These are phyloP conservation scores for Boletus tylopilopsis DNA, from an alignment of 768 basidiomycete genomes.

Conservation along the genomic window DNA sequence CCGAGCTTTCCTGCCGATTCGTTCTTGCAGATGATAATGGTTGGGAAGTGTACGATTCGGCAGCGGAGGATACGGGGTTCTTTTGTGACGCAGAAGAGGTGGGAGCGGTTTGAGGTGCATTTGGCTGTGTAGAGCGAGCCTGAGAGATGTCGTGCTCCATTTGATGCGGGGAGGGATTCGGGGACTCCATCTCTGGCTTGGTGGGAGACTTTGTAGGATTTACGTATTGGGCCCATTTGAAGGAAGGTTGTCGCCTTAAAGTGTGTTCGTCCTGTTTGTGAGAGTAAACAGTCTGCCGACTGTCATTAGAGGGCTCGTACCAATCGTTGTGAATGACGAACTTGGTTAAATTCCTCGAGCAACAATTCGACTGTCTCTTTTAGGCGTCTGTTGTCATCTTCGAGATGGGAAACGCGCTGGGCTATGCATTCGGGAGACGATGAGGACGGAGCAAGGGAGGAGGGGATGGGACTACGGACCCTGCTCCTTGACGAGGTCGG, in stretches of 20 bases:
- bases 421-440: constrained; percentile 39
- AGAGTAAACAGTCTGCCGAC: constrained; percentile 3
- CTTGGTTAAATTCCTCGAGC: constrained; percentile 57
- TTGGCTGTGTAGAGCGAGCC: constrained; percentile 28
- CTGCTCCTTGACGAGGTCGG: constrained; percentile 69
- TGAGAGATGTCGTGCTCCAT: constrained; percentile 63
- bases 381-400: constrained; percentile 75
- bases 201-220: constrained; percentile 80
- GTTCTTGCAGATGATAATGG: constrained; percentile 28
- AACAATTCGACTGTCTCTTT: constrained; percentile 58
- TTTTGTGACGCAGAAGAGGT: constrained; percentile 32
- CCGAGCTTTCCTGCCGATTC: constrained; percentile 62
- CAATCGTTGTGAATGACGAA: constrained; percentile 35
- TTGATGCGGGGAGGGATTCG: constrained; percentile 75
- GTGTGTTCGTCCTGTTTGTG: constrained; percentile 37
- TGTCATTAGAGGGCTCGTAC: constrained; percentile 10
- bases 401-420: constrained; percentile 62
- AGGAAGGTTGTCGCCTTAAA: constrained; percentile 71
- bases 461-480: constrained; percentile 39
- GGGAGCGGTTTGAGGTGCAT: constrained; percentile 8
- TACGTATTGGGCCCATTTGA: constrained; percentile 84
- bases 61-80: constrained; percentile 24
- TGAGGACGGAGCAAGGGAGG: background rate
- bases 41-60: constrained; percentile 29
- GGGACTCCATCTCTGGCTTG: constrained; percentile 69